Percentiles rank a stretch among this genome's conserved stretches.
Conservation (phyloP, 176 grass and related monocot species). For the Carex parvula region DNA sequence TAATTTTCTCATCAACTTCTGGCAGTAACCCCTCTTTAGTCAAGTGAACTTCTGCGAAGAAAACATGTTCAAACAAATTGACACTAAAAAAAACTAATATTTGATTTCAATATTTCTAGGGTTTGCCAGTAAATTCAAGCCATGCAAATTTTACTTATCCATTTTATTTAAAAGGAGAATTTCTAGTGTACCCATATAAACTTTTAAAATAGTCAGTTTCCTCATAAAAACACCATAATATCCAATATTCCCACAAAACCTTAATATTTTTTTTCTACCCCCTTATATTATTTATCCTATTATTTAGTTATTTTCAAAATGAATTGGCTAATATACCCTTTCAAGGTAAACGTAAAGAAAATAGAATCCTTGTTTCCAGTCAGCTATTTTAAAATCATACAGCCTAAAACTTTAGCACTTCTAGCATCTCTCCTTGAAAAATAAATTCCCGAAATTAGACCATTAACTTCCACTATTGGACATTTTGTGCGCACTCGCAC, state of each 20-base stretch:
- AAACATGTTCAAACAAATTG: background rate
- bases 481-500: background rate
- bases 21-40: background rate
- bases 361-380: too few species aligned
- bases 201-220: too few species aligned
- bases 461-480: background rate
- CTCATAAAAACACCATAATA: background rate
- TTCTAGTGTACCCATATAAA: too few species aligned
- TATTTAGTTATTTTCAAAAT: too few species aligned
- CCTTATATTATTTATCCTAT: too few species aligned
- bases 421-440: background rate
- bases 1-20: slow-evolving; percentile 1
- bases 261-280: too few species aligned
- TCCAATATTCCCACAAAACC: background rate
- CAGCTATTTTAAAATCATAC: background rate
- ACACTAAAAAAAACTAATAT: background rate
- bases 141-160: background rate
- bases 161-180: background rate
- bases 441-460: background rate
- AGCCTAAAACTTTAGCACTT: background rate
- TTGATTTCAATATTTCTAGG: background rate
- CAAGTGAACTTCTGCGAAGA: background rate
- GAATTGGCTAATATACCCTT: too few species aligned
- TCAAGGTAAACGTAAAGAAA: too few species aligned
- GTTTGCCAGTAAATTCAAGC: background rate